Evolutionary conservation across 2,329 filamentous ascomycete genomes (phyloP), one percentile per base, ranked within the genome.

Genomic region (Dissoconium aciculare): DNA sequence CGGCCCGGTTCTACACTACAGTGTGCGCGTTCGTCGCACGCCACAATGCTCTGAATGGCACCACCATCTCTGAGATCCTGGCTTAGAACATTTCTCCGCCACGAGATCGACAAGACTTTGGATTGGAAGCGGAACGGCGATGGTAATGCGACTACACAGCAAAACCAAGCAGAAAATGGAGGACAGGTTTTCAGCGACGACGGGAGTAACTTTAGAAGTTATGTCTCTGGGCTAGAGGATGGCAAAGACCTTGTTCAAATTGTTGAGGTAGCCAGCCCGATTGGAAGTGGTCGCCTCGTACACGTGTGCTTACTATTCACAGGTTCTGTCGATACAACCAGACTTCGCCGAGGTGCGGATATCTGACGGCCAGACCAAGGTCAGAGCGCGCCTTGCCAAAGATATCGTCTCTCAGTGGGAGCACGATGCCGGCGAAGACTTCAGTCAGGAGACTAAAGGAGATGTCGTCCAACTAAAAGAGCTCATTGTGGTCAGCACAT

Each of bases 201-300:
- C 33, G 45, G 46, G 10, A 53, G 47, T 39, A 54, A 48, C 26
- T 42, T 54, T 15, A 39, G 42, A 11, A 46, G 48, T 27, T 31
- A 23, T 5, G 32, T 42, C 10, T 24, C 24, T 4, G 30, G 40
- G 11, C 30, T 29, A 15, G 15, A 25, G 2, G 15, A 28, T 3
- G 26, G 30, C 9, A 36, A 31, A 12, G 40, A 34, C 25, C 38
- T 40, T 15, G 33, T 49, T 15, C 46, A 41, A 31, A 28, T 40
- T 25, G 33, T 42, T 11, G 23, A 33, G 33, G 42, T 34, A 33
- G 17, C 17, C 27, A 16, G 10, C 26, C 38, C 19, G 25, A 28
- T 17, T 29, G 31, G 11, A 4, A 13, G 19, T 11, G 34, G 9
- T 23, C n/a, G n/a, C n/a, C n/a, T 23, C 19, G n/a, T 23, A 23